Evolutionary conservation across 2,329 filamentous ascomycete species (phyloP).

Genomic region (Stemphylium vesicarium): DNA sequence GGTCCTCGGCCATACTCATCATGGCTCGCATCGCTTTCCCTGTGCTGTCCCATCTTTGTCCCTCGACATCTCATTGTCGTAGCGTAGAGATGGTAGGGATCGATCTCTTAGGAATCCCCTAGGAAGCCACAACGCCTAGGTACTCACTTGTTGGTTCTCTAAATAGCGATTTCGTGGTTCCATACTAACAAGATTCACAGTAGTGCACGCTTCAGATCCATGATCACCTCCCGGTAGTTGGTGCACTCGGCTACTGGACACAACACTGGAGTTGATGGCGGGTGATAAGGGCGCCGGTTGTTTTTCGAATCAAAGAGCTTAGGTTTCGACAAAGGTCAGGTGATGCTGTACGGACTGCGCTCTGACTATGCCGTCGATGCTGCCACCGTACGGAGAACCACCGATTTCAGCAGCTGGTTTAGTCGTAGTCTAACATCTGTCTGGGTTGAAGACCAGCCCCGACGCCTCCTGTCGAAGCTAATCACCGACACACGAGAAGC

Average conservation of each 20-base stretch:
- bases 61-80: too few species aligned
- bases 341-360: constrained; percentile 35
- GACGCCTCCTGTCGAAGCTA: constrained; percentile 50
- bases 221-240: constrained; percentile 51
- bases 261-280: constrained; percentile 54
- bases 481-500: constrained; percentile 49
- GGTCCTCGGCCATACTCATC: too few species aligned
- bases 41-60: too few species aligned
- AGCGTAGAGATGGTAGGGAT: too few species aligned
- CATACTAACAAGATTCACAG: constrained; percentile 14
- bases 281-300: constrained; percentile 48
- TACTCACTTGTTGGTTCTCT: too few species aligned
- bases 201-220: constrained; percentile 27
- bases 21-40: too few species aligned
- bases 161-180: too few species aligned
- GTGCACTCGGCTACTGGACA: constrained; percentile 56
- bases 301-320: constrained; percentile 57
- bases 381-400: constrained; percentile 12
- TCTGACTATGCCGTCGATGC: constrained; percentile 19
- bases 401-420: constrained; percentile 31
- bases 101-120: too few species aligned
- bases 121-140: too few species aligned
- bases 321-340: constrained; percentile 52
- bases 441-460: constrained; percentile 37
- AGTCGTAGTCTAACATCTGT: constrained; percentile 27